Evolutionary conservation across 305 asterid species (phyloP), one percentile per base, ranked within the genome.

Genomic region (Andrographis paniculata): DNA sequence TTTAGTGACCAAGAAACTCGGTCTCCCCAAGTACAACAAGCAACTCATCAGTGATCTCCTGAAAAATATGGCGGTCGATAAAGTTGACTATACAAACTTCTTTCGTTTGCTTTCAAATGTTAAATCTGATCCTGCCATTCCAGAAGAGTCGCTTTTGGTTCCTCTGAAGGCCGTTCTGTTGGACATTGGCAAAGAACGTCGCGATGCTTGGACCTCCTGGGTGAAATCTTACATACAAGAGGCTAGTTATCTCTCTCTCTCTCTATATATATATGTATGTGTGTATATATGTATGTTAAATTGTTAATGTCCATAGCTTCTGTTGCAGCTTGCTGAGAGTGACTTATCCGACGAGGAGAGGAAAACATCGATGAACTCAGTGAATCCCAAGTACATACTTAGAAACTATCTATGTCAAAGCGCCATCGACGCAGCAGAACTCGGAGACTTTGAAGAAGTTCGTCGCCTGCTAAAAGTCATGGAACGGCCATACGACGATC

Each of bases 51-150:
- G 89, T 51, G 89, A 83, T 52, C 95, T 91, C 20, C 96, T 91
- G 30, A 91, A 86, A 66, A 86, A 91, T 70, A 82, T 91, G 95
- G 84, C 96, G 8, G 85, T 91, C 27, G 99, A 91, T 69, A 91
- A 91, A 77, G 96, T 86, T 50, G 96, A 91, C 81, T 91, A 86
- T 82, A 91, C 99, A 45, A 91, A 86, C 55, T 91, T 91, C 77
- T 91, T 86, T 59, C 84, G 96, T 73, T 62, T 67, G 70, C 87
- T 91, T 38, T 86, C 98, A 30, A 80, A 86, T 64, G 61, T 86
- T 60, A 83, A 91, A 71, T 84, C 94, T 52, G 89, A 86, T 63
- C 63, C 72, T 11, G 56, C 77, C 20, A 66, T 70, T 56, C 77
- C 64, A 45, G 87, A 73, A 45, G 82, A 77, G 19, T 82, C 75